Conservation (phyloP, 169 alveolate species). For the Plasmodium sp. region DNA sequence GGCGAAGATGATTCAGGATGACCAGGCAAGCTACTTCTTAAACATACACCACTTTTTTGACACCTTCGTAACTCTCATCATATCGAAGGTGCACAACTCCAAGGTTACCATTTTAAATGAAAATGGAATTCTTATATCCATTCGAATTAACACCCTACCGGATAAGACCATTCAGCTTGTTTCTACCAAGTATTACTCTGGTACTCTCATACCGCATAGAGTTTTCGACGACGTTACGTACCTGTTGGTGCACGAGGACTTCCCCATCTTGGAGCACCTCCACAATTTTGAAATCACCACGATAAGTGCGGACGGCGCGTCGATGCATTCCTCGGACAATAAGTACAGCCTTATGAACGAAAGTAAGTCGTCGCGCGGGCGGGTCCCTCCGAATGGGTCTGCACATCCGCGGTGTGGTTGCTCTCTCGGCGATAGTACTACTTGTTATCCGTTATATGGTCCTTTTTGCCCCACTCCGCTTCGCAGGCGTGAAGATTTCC, state of each 20-base stretch:
- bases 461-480: not conserved
- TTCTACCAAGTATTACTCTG: constrained; percentile 61
- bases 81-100: constrained; percentile 56
- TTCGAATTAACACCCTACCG: constrained; percentile 23
- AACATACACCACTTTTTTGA: constrained; percentile 56
- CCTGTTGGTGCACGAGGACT: constrained; percentile 22
- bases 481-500: constrained; percentile 1
- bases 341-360: constrained; percentile 9
- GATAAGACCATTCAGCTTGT: constrained; percentile 43
- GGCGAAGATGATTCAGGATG: constrained; percentile 1
- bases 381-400: not conserved
- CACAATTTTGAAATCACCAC: constrained; percentile 24
- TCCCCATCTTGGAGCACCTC: constrained; percentile 16
- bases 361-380: not conserved
- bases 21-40: constrained; percentile 59
- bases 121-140: constrained; percentile 66
- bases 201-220: constrained; percentile 60
- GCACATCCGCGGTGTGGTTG: not conserved
- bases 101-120: constrained; percentile 58
- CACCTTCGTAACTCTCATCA: constrained; percentile 24
- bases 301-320: not conserved
- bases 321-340: not conserved
- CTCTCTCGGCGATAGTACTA: not conserved
- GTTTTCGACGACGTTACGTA: constrained; percentile 17
- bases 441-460: not conserved